These are phyloP conservation scores for Xylariaceae sp. DNA, from an alignment of 2,329 filamentous ascomycete species.

Conservation along the genomic window DNA sequence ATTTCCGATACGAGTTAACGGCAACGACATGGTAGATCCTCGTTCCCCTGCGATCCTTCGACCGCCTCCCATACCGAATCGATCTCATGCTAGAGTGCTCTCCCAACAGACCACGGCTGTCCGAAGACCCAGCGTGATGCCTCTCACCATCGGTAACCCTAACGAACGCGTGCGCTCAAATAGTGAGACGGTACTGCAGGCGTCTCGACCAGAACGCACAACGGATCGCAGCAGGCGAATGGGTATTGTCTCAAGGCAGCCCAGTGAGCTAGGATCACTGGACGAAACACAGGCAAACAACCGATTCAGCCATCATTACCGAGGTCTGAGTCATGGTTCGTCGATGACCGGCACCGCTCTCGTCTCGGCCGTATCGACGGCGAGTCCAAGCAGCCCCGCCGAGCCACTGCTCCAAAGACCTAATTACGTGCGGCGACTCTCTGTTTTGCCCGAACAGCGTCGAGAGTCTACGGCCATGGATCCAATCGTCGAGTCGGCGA, in stretches of 20 bases:
- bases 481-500: conserved; percentile 60
- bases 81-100: conserved; percentile 74
- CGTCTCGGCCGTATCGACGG: conserved; percentile 34
- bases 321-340: conserved; percentile 64
- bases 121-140: conserved; percentile 70
- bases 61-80: conserved; percentile 72
- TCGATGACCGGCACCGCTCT: conserved; percentile 53
- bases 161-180: conserved; percentile 66
- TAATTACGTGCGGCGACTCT: conserved; percentile 60
- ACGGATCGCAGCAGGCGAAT: conserved; percentile 58
- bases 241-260: conserved; percentile 58
- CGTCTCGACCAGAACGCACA: conserved; percentile 44
- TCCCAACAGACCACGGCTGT: conserved; percentile 64
- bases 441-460: conserved; percentile 59
- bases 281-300: conserved; percentile 61
- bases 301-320: conserved; percentile 59
- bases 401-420: conserved; percentile 55
- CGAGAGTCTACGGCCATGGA: conserved; percentile 59
- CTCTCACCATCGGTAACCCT: conserved; percentile 62
- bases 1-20: conserved; percentile 69
- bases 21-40: conserved; percentile 62
- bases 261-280: conserved; percentile 58
- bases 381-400: conserved; percentile 58
- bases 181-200: conserved; percentile 56
- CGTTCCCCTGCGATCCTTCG: conserved; percentile 64